Evolutionary conservation across 495 filamentous ascomycete genomes (phyloP), one percentile per base, ranked within the genome.

Genomic region (Penicillium taxi): DNA sequence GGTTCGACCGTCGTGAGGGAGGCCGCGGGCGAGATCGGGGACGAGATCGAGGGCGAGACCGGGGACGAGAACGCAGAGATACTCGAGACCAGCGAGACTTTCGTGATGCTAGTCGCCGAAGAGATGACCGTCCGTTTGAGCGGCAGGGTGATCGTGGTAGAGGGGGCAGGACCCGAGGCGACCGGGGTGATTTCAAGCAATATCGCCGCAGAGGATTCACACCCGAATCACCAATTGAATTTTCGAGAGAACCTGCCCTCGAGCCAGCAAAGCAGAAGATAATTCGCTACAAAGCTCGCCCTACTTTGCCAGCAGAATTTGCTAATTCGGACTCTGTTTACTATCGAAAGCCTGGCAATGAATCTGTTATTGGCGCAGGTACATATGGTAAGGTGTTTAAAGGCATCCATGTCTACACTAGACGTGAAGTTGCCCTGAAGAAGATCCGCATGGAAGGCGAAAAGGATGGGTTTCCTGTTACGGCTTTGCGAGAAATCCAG

Each of bases 311-410:
- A 1, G 56, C 75, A 14, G 85, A 94, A 15, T 77, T 89, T 52
- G 74, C 78, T 19, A 58, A 68, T 3, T 88, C 86, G 2, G 82
- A 86, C 29, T 94, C 87, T 3, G 86, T 94, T 11, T 96, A 86
- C 59, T 91, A 79, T 59, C 69, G 88, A 41, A 94, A 94, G 51
- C 87, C 89, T 0, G 89, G 89, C 4, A 93, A 96, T 50, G 88
- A 93, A 55, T 94, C 88, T 6, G 86, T 96, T 2, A 80, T 96
- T 7, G 89, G 89, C 20, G 91, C 87, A 26, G 89, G 89, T 17
- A 95, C 85, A 1, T 95, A 91, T 54, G 91, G 90, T 26, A 96
- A 99, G 56, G 91, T 99, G 5, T 99, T 96, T 69, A 96, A 96
- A 53, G 91, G 82, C n/a, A 72, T 90, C 11, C 88, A 99, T 57